These are phyloP conservation scores for Lentinula edodes DNA, from an alignment of 768 basidiomycete genomes.

Conservation along the genomic window DNA sequence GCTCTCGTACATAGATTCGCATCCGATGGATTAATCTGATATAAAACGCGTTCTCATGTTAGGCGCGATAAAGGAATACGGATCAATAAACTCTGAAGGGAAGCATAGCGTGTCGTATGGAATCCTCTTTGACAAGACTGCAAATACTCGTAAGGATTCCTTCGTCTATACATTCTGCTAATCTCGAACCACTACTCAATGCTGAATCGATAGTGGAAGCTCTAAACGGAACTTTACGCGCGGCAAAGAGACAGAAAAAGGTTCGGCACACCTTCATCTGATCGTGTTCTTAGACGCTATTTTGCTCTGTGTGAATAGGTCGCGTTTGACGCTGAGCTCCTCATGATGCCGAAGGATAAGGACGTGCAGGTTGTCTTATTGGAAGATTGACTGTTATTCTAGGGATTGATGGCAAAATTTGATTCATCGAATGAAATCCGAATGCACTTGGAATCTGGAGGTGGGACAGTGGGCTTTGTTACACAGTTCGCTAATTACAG, in stretches of 20 bases:
- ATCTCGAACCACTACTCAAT: background rate
- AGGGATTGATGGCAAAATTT: too few relatives aligned
- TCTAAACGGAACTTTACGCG: constrained; percentile 40
- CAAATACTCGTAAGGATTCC: constrained; percentile 31
- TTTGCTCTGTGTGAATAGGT: constrained; percentile 22
- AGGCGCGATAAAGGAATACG: constrained; percentile 40
- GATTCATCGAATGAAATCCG: too few relatives aligned
- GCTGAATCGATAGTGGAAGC: constrained; percentile 33
- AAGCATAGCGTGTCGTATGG: constrained; percentile 34
- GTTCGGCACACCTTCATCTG: constrained; percentile 15
- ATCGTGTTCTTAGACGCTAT: too few relatives aligned
- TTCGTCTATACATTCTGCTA: background rate
- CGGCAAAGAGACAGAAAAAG: constrained; percentile 43
- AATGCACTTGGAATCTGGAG: too few relatives aligned
- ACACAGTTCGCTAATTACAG: too few relatives aligned
- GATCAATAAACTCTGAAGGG: constrained; percentile 32
- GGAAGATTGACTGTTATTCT: constrained; percentile 13
- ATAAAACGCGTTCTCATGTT: background rate
- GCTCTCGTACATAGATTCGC: too few relatives aligned
- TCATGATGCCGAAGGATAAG: constrained; percentile 48
- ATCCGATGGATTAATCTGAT: too few relatives aligned
- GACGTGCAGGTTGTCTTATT: constrained; percentile 38
- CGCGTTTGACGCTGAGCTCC: constrained; percentile 36
- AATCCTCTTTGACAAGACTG: constrained; percentile 41
- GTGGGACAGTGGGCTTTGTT: too few relatives aligned